Base-by-base conservation (phyloP, 83 land plant genomes). In the Isoetes engelmannii region DNA sequence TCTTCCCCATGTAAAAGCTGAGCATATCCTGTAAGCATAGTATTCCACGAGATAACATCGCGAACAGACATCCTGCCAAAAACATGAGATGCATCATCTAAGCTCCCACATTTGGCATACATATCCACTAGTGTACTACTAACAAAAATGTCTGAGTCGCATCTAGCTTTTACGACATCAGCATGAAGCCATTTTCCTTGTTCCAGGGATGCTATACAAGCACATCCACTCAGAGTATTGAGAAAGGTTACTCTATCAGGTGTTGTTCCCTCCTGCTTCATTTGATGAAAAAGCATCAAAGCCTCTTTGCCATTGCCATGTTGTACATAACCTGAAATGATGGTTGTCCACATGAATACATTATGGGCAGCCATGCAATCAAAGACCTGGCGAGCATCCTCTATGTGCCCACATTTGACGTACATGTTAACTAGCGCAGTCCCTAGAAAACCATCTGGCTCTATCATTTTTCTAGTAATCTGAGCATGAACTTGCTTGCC, bases 391-490 rank as follows among this genome's bases (percentile, higher is more conserved):
- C 73, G 62, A 54, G 75, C 81, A 5, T 75, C 84, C 12, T 62
- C 54, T 17, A 82, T 9, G 47, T 65, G 54, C 5, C 69, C 84
- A 49, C 75, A 74, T 12, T 78, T 71, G 6, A 72, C 66, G 55
- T 84, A 81, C 87, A 84, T 84, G 51, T 68, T 78, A 45, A 81
- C 12, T 4, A 84, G 71, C 15, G 87, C 63, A 63, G 78, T 84
- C 56, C 82, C 75, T 5, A 84, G 77, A 21, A 66, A 41, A 12
- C 70, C 45, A 70, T 81, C 69, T 57, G 47, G 55, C 6, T 73
- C 78, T 47, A 81, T 63, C 0, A 74, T 72, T 17, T 45, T 47
- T 45, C 55, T 50, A 37, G 18, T 57, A 0, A 73, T 77, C 67
- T 75, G 69, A 8, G 49, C 18, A 51, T 84, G 84, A 3, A 81